These are phyloP conservation scores for Thelephora terrestris DNA, from an alignment of 1,284 basidiomycete genomes.

Conservation along the genomic window DNA sequence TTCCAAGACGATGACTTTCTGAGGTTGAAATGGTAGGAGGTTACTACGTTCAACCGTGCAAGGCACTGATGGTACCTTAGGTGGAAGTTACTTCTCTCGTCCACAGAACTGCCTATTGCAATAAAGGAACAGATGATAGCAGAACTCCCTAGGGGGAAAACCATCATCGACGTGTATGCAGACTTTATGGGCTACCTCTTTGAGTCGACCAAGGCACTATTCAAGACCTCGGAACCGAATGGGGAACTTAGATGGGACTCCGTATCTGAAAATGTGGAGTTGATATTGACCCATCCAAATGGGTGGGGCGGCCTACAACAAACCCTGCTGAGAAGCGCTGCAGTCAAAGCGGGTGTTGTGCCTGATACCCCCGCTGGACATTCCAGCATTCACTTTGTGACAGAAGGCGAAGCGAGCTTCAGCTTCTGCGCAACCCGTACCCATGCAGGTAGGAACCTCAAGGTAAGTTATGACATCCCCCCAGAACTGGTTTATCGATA, in stretches of 20 bases:
- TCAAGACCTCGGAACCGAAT: conserved; percentile 4
- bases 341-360: conserved; percentile 20
- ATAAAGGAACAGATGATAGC: neutral
- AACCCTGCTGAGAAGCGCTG: conserved; percentile 23
- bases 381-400: conserved; percentile 28
- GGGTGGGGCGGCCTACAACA: conserved; percentile 29
- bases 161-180: conserved; percentile 7
- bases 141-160: conserved; percentile 4
- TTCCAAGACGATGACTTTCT: conserved; percentile 20
- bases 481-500: neutral
- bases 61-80: conserved; percentile 18
- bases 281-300: conserved; percentile 27
- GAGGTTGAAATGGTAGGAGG: conserved; percentile 30
- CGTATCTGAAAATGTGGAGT: conserved; percentile 15
- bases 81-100: neutral
- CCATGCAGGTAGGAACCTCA: conserved; percentile 19
- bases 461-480: conserved; percentile 9
- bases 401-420: conserved; percentile 35
- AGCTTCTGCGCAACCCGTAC: conserved; percentile 31
- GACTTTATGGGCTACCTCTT: conserved; percentile 8
- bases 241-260: conserved; percentile 5
- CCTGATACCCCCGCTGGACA: conserved; percentile 15
- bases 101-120: neutral
- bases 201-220: neutral
- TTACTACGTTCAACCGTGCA: conserved; percentile 36